These are phyloP conservation scores for Saprolegnia parasitica DNA, from an alignment of 352 stramenopile species.

Conservation along the genomic window DNA sequence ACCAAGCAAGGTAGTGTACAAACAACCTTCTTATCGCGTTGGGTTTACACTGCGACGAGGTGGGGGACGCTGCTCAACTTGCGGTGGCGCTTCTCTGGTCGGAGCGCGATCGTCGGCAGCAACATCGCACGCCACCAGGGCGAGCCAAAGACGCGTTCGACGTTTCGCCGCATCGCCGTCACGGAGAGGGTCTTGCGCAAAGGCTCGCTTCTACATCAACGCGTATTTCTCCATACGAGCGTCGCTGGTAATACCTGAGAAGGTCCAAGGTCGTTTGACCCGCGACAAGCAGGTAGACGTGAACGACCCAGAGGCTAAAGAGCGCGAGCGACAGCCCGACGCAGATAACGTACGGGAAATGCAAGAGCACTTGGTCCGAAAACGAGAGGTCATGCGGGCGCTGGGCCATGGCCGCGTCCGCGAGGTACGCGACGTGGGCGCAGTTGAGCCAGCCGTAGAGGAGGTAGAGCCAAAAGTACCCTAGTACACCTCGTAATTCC, in stretches of 20 bases:
- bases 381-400: background rate
- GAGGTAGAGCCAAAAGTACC: conserved; percentile 26
- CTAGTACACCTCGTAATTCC: background rate
- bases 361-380: background rate
- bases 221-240: background rate
- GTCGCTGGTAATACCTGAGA: background rate
- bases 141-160: conserved; percentile 10
- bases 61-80: background rate
- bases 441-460: conserved; percentile 22
- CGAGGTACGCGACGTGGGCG: background rate
- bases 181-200: conserved; percentile 2
- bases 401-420: background rate
- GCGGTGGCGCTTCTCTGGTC: background rate
- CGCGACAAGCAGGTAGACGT: conserved; percentile 24
- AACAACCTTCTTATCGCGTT: no score
- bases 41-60: background rate
- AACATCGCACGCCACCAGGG: conserved; percentile 5
- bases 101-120: background rate
- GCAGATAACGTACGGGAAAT: conserved; percentile 18
- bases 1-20: background rate
- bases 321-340: conserved; percentile 14
- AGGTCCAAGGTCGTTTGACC: conserved; percentile 21
- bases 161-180: conserved; percentile 9
- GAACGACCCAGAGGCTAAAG: conserved; percentile 24
- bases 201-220: background rate